Base-by-base conservation (phyloP, 495 filamentous ascomycete species). In the Cercophora sp. region DNA sequence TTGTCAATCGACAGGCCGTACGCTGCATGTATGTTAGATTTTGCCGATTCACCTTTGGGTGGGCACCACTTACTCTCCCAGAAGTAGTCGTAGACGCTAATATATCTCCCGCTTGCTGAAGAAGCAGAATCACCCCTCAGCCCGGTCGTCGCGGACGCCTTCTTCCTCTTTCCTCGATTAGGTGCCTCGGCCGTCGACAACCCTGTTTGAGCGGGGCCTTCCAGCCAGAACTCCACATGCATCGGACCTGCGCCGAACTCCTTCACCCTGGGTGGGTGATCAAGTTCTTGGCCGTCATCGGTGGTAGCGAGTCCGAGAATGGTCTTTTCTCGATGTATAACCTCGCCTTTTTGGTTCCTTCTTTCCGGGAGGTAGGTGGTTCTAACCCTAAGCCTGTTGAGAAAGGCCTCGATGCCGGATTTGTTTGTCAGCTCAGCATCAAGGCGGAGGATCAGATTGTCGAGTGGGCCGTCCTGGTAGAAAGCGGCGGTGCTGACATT, bases 1-100 rank as follows among this genome's bases (percentile, higher is more conserved):
- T 69, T 42, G 20, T 52, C 48, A 44, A 23, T 48, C 15, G 48
- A 59, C 1, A 4, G 6, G 8, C 13, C 8, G 29, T 32, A 13
- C 29, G 6, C 29, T 32, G 29, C 13, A 6, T 6, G 29, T 32
- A 13, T 32, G 29, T 32, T 32, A 32, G 29, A 32, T 6, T n/a
- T n/a, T n/a, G n/a, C n/a, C n/a, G n/a, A n/a, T n/a, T n/a, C n/a
- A n/a, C n/a, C n/a, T n/a, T n/a, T n/a, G n/a, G n/a, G n/a, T n/a
- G n/a, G n/a, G n/a, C n/a, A n/a, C n/a, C 6, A 32, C 29, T 32
- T 13, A 32, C 29, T 32, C 13, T 13, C 13, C 29, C 13, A 13
- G 13, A 32, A 32, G 29, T 6, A 32, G 13, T 32, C 29, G 13
- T 32, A 32, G 8, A 32, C 29, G 29, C 29, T 32, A 13, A 32